Evolutionary conservation across 1,284 basidiomycete species (phyloP).

Genomic region (Ustilago shanxiensis): DNA sequence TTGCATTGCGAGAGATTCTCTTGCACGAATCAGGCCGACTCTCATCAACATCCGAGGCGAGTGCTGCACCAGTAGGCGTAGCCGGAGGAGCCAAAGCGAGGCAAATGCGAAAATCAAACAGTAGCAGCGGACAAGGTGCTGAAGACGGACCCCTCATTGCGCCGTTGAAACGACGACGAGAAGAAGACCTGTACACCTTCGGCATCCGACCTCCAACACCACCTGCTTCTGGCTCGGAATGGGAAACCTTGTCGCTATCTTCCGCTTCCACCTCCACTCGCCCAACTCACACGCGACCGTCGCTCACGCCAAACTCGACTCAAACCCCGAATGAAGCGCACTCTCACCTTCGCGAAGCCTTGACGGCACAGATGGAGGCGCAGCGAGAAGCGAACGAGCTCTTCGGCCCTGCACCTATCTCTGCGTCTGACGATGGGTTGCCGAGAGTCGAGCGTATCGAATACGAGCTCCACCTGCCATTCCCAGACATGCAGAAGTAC

Average conservation of each 20-base stretch:
- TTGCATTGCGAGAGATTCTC: conserved; percentile 49
- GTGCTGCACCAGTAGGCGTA: conserved; percentile 34
- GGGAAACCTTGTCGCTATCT: conserved; percentile 32
- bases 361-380: conserved; percentile 18
- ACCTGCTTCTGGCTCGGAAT: conserved; percentile 29
- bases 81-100: conserved; percentile 52
- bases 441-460: conserved; percentile 52
- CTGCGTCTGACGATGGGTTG: conserved; percentile 1
- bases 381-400: conserved; percentile 48
- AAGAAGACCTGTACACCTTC: conserved; percentile 31
- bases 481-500: conserved; percentile 49
- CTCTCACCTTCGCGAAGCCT: conserved; percentile 5
- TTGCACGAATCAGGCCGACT: conserved; percentile 37
- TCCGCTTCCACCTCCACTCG: conserved; percentile 26
- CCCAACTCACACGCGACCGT: conserved; percentile 11
- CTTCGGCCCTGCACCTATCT: conserved; percentile 28
- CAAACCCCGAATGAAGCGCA: conserved; percentile 30
- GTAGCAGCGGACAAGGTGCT: conserved; percentile 27
- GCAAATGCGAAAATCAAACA: conserved; percentile 35
- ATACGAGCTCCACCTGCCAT: conserved; percentile 52
- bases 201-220: conserved; percentile 44
- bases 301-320: conserved; percentile 19
- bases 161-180: conserved; percentile 43
- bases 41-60: conserved; percentile 26
- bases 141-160: conserved; percentile 57